A percentile compares a stretch with the other conserved stretches of the same genome.
Evolutionary conservation across 192 early-diverging fungal species (phyloP).

Genomic region (Podila epigama): DNA sequence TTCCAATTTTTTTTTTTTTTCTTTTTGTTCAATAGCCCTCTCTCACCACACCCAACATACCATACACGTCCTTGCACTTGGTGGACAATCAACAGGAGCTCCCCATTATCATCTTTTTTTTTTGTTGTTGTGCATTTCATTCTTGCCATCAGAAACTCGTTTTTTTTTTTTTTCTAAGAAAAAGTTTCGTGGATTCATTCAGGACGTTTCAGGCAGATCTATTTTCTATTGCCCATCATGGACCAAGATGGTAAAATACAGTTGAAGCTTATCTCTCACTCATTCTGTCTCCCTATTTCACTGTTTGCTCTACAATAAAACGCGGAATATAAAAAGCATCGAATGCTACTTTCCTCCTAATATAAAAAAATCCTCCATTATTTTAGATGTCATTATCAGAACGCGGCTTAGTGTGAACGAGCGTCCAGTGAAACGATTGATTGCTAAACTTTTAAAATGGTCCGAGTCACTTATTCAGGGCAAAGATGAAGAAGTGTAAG

Average conservation of each 20-base stretch:
- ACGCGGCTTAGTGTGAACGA: slow-evolving; percentile 42
- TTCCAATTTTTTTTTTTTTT: no score
- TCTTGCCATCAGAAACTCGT: slow-evolving; percentile 2
- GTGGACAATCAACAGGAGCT: no score
- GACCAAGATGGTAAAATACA: slow-evolving; percentile 17
- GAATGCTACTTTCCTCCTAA: neutral
- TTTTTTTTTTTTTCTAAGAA: slow-evolving; percentile 4
- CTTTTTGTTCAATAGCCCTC: no score
- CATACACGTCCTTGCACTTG: no score
- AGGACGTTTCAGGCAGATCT: no score
- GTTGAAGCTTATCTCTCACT: neutral
- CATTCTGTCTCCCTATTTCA: neutral
- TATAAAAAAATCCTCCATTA: neutral
- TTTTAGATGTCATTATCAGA: slow-evolving; percentile 26
- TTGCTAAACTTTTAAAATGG: slow-evolving; percentile 29
- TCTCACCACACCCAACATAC: no score
- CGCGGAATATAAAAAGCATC: neutral
- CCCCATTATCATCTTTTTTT: no score
- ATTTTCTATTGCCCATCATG: slow-evolving; percentile 4
- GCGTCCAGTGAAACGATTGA: slow-evolving; percentile 23
- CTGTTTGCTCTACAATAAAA: neutral
- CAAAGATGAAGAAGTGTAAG: slow-evolving; percentile 17
- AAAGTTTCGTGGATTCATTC: slow-evolving; percentile 2
- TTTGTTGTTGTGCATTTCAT: neutral
- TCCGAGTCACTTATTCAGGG: slow-evolving; percentile 3